These are phyloP conservation scores for Argentina anserina DNA, from an alignment of 306 rosid species.

Conservation along the genomic window DNA sequence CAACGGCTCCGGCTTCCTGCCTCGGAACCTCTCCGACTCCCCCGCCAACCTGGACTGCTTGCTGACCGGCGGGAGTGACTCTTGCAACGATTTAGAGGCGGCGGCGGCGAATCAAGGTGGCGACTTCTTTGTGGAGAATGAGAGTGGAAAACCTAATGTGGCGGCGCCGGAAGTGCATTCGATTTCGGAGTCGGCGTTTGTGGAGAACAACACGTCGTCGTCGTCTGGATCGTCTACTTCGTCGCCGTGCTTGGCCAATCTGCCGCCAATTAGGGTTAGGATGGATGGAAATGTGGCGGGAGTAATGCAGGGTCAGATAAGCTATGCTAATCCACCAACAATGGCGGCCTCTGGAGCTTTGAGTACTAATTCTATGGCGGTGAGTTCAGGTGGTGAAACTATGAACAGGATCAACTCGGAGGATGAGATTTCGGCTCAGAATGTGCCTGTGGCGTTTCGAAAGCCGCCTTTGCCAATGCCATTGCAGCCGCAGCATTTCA, in stretches of 20 bases:
- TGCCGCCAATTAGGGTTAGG: constrained; percentile 85
- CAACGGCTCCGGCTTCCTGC: constrained; percentile 54
- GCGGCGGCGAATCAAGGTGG: constrained; percentile 21
- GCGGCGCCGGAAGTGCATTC: constrained; percentile 39
- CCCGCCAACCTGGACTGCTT: constrained; percentile 51
- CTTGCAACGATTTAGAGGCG: constrained; percentile 62
- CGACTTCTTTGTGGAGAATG: constrained; percentile 27
- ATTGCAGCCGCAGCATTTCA: constrained; percentile 60
- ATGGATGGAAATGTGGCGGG: constrained; percentile 50
- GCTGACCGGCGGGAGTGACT: constrained; percentile 53
- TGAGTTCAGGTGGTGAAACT: constrained; percentile 31
- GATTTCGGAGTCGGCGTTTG: constrained; percentile 48
- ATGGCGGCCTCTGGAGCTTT: constrained; percentile 6
- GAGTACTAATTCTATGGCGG: neutral
- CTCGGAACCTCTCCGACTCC: constrained; percentile 61
- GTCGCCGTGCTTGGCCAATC: constrained; percentile 62
- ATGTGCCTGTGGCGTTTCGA: constrained; percentile 39
- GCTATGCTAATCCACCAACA: constrained; percentile 39
- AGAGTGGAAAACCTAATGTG: constrained; percentile 29
- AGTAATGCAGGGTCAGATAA: constrained; percentile 50
- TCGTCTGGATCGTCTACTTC: constrained; percentile 59
- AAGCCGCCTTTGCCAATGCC: constrained; percentile 74
- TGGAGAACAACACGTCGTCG: constrained; percentile 48
- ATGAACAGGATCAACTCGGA: constrained; percentile 53
- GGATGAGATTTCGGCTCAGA: constrained; percentile 65